Conservation (phyloP, 441 rosid species). For the Sinapis alba region DNA sequence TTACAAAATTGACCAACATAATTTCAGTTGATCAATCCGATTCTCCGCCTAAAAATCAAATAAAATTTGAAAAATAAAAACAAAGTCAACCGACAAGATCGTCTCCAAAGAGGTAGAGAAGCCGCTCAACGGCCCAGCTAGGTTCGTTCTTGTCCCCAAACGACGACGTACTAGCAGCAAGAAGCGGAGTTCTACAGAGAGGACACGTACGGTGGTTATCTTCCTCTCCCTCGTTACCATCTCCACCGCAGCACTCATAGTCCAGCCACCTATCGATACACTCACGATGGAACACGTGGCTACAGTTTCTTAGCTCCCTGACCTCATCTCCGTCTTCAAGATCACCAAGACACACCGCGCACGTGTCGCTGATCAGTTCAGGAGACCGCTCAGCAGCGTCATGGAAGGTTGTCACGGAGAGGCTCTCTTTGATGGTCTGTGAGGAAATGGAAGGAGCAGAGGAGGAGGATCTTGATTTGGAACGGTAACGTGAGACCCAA, state of each 20-base stretch:
- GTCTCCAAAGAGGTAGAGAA: slow-evolving; percentile 78
- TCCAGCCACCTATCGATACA: slow-evolving; percentile 88
- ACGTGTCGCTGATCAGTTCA: slow-evolving; percentile 48
- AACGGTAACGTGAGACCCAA: slow-evolving; percentile 49
- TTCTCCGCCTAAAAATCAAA: background rate
- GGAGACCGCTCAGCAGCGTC: slow-evolving; percentile 51
- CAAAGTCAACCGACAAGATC: slow-evolving; percentile 47
- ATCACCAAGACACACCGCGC: slow-evolving; percentile 69
- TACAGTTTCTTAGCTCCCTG: slow-evolving; percentile 77
- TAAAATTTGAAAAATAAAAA: background rate
- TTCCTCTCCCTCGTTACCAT: slow-evolving; percentile 20
- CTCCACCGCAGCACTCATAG: slow-evolving; percentile 34
- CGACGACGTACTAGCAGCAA: slow-evolving; percentile 43
- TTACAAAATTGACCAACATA: slow-evolving; percentile 24
- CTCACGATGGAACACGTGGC: slow-evolving; percentile 78
- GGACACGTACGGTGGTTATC: slow-evolving; percentile 72
- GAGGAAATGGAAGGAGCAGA: slow-evolving; percentile 40
- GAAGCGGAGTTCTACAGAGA: slow-evolving; percentile 73
- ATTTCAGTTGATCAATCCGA: background rate
- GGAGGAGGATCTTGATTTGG: slow-evolving; percentile 25
- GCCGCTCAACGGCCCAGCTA: slow-evolving; percentile 80
- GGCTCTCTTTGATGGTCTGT: slow-evolving; percentile 49
- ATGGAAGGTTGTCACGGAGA: slow-evolving; percentile 50
- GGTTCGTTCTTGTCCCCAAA: slow-evolving; percentile 46
- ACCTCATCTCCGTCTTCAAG: slow-evolving; percentile 54